Percentiles rank a stretch among this genome's conserved stretches.
Evolutionary conservation across 352 stramenopile species (phyloP).

Genomic region (Achlya hypogyna): DNA sequence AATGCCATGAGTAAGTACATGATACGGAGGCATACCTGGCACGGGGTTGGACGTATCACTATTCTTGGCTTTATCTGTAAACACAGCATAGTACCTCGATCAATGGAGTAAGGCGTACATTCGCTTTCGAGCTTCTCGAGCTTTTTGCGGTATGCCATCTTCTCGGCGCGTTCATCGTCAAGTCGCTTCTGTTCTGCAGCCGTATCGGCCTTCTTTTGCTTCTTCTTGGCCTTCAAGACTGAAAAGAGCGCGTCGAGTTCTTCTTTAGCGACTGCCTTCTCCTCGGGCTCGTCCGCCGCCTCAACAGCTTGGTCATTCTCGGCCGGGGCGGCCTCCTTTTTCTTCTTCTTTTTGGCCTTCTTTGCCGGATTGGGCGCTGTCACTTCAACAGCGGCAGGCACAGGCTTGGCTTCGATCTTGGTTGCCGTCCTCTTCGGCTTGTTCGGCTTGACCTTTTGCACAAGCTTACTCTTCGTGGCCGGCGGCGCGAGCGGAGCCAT

Average conservation of each 20-base stretch:
- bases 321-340: constrained; percentile 4
- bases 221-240: constrained; percentile 62
- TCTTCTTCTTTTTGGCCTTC: constrained; percentile 20
- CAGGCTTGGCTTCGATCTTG: constrained; percentile 34
- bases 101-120: constrained; percentile 36
- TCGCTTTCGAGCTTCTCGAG: constrained; percentile 76
- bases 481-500: not conserved
- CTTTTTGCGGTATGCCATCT: constrained; percentile 30
- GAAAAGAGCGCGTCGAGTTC: constrained; percentile 78
- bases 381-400: constrained; percentile 14
- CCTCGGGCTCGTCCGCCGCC: constrained; percentile 23
- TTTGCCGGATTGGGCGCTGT: not conserved
- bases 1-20: no score
- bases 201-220: constrained; percentile 47
- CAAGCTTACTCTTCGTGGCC: not conserved
- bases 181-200: constrained; percentile 29
- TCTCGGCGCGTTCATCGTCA: constrained; percentile 9
- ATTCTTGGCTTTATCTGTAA: constrained; percentile 46
- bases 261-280: constrained; percentile 24
- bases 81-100: not conserved
- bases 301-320: constrained; percentile 37
- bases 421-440: constrained; percentile 7
- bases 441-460: constrained; percentile 1
- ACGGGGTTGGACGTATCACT: constrained; percentile 60
- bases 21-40: constrained; percentile 53